Base-by-base conservation (phyloP, 192 early-diverging fungal genomes). In the Paraglomus occultum region DNA sequence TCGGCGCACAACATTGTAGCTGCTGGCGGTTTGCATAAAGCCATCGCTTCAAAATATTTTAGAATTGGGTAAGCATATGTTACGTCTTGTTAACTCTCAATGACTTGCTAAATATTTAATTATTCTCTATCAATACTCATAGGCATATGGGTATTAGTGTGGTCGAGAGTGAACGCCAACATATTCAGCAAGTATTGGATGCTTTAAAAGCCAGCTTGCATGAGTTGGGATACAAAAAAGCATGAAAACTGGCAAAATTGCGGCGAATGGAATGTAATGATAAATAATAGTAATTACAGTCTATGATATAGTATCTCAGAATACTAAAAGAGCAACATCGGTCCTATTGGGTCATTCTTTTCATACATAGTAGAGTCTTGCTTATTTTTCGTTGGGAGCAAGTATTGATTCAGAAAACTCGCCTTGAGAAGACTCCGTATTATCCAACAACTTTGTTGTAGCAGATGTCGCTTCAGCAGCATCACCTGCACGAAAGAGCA, bases 21-120 rank as follows among this genome's bases (percentile, higher is more conserved):
- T 57, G 96, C 96, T 46, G 96, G 94, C 71, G 96, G 96, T 58
- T 88, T 99, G 50, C 90, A 95, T 62, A 82, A 83, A 12, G 84
- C 87, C 50, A 85, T 92, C 62, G 90, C 90, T 3, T 76, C 88
- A 22, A 88, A 93, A 73, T 99, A 99, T 84, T 99, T 99, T 86
- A 91, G 96, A 59, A 83, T 97, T 45, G 95, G 91, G 76, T 77
- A 71, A 52, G 75, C 62, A 20, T 20, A 15, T 8, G 12, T 15
- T 12, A 14, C 11, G 15, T 18, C 17, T 17, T 38, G 20, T 49
- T 49, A 64, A 17, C n/a, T 22, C 12, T 42, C 3, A 22, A 64
- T 22, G 8, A 18, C 49, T 63, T 46, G 49, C 31, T 48, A 20
- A 23, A 49, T 45, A 4, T 10, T 31, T 64, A 8, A 23, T 64